Percentiles rank a stretch among this genome's conserved stretches.
Evolutionary conservation across 2,329 filamentous ascomycete genomes (phyloP).

Genomic region (Chalara sp.): DNA sequence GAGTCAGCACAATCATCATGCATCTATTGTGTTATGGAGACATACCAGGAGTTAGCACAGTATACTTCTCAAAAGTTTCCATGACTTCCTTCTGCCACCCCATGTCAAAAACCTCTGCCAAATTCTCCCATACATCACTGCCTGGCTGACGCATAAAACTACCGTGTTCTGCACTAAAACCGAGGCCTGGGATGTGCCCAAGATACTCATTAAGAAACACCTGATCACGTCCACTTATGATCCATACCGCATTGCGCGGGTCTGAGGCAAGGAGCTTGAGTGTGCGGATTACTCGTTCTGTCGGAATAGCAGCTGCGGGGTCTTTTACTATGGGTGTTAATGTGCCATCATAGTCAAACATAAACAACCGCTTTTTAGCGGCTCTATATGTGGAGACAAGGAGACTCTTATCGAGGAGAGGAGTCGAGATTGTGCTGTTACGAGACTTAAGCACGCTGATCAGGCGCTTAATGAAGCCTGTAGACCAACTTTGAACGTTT

Average conservation of each 20-base stretch:
- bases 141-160: slow-evolving; percentile 86
- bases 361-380: slow-evolving; percentile 77
- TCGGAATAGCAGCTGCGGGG: slow-evolving; percentile 81
- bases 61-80: slow-evolving; percentile 80
- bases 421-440: slow-evolving; percentile 69
- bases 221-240: slow-evolving; percentile 92
- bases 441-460: slow-evolving; percentile 74
- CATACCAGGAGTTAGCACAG: slow-evolving; percentile 75
- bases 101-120: slow-evolving; percentile 85
- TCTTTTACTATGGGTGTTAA: slow-evolving; percentile 93
- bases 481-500: slow-evolving; percentile 82
- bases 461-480: slow-evolving; percentile 69
- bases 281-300: slow-evolving; percentile 72
- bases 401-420: slow-evolving; percentile 68
- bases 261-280: slow-evolving; percentile 75
- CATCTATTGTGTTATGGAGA: slow-evolving; percentile 5
- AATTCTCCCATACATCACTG: slow-evolving; percentile 74
- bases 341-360: slow-evolving; percentile 99
- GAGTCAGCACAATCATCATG: slow-evolving; percentile 12
- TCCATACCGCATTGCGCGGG: slow-evolving; percentile 86
- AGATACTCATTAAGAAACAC: slow-evolving; percentile 86
- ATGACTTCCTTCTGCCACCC: slow-evolving; percentile 84
- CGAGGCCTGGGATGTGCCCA: slow-evolving; percentile 81
- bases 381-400: slow-evolving; percentile 68
- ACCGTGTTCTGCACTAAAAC: slow-evolving; percentile 95